Conservation (phyloP, 1,284 basidiomycete species). For the Papiliotrema fonsecae region DNA sequence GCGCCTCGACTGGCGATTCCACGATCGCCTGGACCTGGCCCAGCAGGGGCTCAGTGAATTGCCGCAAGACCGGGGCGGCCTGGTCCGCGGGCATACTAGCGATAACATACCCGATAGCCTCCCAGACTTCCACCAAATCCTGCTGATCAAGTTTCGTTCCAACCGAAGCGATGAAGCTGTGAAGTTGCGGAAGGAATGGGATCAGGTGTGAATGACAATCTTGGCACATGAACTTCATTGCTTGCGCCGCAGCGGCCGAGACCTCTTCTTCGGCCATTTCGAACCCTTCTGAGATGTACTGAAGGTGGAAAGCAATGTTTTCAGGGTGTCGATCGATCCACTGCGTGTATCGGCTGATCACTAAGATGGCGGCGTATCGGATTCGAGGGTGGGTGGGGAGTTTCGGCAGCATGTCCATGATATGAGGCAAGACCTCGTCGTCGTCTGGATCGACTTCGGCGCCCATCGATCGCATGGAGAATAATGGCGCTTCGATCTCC, state of each 20-base stretch:
- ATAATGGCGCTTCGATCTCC: slow-evolving; percentile 94
- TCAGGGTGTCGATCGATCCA: slow-evolving; percentile 90
- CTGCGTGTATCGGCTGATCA: slow-evolving; percentile 93
- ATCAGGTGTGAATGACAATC: slow-evolving; percentile 94
- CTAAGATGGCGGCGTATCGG: slow-evolving; percentile 90
- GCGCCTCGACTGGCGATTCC: slow-evolving; percentile 47
- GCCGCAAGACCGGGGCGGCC: slow-evolving; percentile 75
- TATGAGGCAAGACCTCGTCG: slow-evolving; percentile 80
- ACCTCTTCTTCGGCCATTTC: slow-evolving; percentile 76
- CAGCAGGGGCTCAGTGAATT: slow-evolving; percentile 64
- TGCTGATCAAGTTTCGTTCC: slow-evolving; percentile 75
- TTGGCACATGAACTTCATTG: slow-evolving; percentile 93
- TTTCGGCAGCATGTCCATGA: slow-evolving; percentile 88
- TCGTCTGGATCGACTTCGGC: slow-evolving; percentile 84
- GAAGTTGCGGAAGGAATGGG: slow-evolving; percentile 84
- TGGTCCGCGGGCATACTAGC: slow-evolving; percentile 79
- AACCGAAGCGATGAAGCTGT: slow-evolving; percentile 76
- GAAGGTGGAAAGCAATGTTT: slow-evolving; percentile 79
- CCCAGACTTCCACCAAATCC: slow-evolving; percentile 85
- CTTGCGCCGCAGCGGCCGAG: slow-evolving; percentile 89
- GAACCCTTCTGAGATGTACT: slow-evolving; percentile 90
- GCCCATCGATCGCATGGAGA: slow-evolving; percentile 98
- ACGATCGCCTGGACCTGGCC: slow-evolving; percentile 49
- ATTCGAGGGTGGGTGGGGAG: slow-evolving; percentile 88
- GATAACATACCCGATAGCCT: slow-evolving; percentile 92